A percentile compares a stretch with the other conserved stretches of the same genome.
Evolutionary conservation across 2,329 filamentous ascomycete genomes (phyloP).

Genomic region (Coniochaeta prunicola): DNA sequence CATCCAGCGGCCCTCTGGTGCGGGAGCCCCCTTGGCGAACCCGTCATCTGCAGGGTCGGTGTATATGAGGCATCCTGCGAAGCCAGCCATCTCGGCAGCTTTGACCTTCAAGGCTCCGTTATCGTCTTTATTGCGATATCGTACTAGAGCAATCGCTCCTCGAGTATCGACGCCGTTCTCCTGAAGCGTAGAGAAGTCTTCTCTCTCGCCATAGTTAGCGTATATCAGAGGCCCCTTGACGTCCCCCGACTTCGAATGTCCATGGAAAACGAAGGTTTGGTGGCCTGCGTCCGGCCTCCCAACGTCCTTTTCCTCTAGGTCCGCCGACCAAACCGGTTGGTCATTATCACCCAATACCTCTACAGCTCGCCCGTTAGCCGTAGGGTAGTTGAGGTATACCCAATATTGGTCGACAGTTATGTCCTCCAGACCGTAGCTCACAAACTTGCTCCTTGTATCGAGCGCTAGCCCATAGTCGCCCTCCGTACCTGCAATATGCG

Average conservation of each 20-base stretch:
- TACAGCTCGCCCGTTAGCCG: conserved; percentile 66
- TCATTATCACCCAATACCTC: conserved; percentile 68
- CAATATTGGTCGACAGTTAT: conserved; percentile 72
- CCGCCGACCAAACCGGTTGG: conserved; percentile 64
- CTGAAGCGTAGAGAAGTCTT: conserved; percentile 70
- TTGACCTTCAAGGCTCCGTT: conserved; percentile 80
- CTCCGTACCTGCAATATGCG: conserved; percentile 90
- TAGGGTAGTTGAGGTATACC: conserved; percentile 91
- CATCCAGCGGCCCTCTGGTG: conserved; percentile 73
- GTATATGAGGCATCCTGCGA: conserved; percentile 83
- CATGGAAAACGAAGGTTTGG: conserved; percentile 78
- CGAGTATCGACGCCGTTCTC: conserved; percentile 66
- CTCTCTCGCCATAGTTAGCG: conserved; percentile 80
- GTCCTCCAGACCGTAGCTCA: conserved; percentile 63
- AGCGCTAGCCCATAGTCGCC: conserved; percentile 81
- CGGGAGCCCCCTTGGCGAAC: conserved; percentile 63
- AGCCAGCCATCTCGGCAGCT: conserved; percentile 79
- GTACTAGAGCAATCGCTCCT: conserved; percentile 77
- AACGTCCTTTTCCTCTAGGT: conserved; percentile 72
- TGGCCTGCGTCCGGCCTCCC: conserved; percentile 55
- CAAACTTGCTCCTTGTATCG: conserved; percentile 76
- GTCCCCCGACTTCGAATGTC: conserved; percentile 78
- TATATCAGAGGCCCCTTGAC: conserved; percentile 84
- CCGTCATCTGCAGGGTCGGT: conserved; percentile 84
- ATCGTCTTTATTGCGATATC: conserved; percentile 67